Conservation (phyloP, 2,329 filamentous ascomycete genomes). For the Lasiodiplodia sp. region DNA sequence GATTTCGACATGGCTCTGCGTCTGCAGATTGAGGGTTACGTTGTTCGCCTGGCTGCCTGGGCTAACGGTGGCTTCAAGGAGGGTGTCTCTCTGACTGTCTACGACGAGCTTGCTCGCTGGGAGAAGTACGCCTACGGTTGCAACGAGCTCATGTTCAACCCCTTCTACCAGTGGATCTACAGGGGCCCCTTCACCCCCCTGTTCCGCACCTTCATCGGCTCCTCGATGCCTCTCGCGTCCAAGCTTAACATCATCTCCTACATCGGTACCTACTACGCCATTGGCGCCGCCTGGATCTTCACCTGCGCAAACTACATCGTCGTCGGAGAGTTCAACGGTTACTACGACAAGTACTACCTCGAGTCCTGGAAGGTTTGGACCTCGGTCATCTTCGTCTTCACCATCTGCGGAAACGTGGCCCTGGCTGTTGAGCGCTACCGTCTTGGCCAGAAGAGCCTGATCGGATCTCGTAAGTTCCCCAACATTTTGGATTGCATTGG, state of each 20-base stretch:
- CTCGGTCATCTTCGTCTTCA: conserved; percentile 27
- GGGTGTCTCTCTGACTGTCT: conserved; percentile 75
- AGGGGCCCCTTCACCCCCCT: conserved; percentile 71
- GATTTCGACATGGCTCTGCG: conserved; percentile 80
- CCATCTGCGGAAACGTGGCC: conserved; percentile 12
- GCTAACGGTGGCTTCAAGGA: conserved; percentile 75
- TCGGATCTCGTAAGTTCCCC: conserved; percentile 12
- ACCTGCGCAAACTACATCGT: conserved; percentile 75
- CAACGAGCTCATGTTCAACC: conserved; percentile 75
- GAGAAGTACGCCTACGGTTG: conserved; percentile 78
- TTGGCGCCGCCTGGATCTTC: conserved; percentile 71
- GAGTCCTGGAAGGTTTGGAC: conserved; percentile 30
- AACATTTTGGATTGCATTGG: not conserved
- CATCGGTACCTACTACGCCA: conserved; percentile 75
- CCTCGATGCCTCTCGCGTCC: conserved; percentile 68
- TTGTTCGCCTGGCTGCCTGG: conserved; percentile 73
- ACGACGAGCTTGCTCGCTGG: conserved; percentile 75
- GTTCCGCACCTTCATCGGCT: conserved; percentile 67
- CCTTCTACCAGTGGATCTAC: conserved; percentile 67
- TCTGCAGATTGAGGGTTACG: conserved; percentile 72
- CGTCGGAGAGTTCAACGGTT: conserved; percentile 73
- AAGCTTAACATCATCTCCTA: conserved; percentile 77
- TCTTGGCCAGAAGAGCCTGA: conserved; percentile 14
- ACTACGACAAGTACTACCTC: conserved; percentile 26
- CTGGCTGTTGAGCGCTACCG: conserved; percentile 28